Base-by-base conservation (phyloP, 495 filamentous ascomycete genomes). In the Penicillium bialowiezense region DNA sequence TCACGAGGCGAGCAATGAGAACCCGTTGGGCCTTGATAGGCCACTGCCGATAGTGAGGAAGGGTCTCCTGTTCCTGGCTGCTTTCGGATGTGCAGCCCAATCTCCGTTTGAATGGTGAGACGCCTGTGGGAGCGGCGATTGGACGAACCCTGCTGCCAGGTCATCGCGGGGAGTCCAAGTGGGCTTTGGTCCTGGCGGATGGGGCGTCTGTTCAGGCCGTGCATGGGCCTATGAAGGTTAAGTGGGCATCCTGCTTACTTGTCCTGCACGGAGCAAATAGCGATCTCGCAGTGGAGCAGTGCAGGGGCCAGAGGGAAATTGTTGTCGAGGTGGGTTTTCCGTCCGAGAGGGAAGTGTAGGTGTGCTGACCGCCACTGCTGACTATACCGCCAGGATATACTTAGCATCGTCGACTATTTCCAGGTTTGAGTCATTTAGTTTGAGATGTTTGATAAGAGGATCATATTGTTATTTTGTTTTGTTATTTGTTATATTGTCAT, bases 151-250 rank as follows among this genome's bases (percentile, higher is more conserved):
- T 26, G 13, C 35, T 53, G 69, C 67, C 69, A 72, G 59, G 67
- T 70, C 69, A 70, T 64, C 63, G 67, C 63, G 65, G 67, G 64
- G 67, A 50, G 58, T 37, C 45, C 19, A 38, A 31, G 36, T 39
- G 35, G 44, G n/a, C 29, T 45, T 31, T 15, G 21, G 31, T 26
- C 23, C 9, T 45, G 32, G 44, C 44, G 44, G 45, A 48, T 48
- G 45, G 45, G 35, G 44, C 44, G 44, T 39, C 28, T 40, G 35
- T 38, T 38, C 24, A 7, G 32, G 34, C 31, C 9, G 18, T 40
- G 45, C 35, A 39, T 24, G 35, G 32, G 20, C 43, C 43, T 45
- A 45, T 26, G 8, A 24, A 48, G 18, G 12, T 40, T 29, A 48
- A 48, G 45, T 48, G 44, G 44, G 31, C 20, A 17, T 41, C n/a